A percentile compares a stretch with the other conserved stretches of the same genome.
Evolutionary conservation across 257 asterid species (phyloP).

Genomic region (Solanum chiquidenum): DNA sequence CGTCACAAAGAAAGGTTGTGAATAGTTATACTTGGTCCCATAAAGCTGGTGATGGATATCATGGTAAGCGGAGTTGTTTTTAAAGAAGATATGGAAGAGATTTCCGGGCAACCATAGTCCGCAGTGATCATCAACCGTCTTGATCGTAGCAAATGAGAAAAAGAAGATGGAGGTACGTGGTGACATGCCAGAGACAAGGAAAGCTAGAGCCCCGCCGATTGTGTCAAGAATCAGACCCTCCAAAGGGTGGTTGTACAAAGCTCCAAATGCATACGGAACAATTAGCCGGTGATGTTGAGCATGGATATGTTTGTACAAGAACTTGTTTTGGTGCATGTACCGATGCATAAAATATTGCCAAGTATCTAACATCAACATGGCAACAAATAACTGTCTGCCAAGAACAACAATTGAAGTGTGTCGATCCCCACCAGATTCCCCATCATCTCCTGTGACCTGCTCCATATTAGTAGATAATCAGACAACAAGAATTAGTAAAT

Average conservation of each 20-base stretch:
- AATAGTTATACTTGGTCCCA: slow-evolving; percentile 72
- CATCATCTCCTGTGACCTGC: slow-evolving; percentile 60
- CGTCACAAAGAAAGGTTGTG: slow-evolving; percentile 89
- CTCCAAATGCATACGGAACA: slow-evolving; percentile 89
- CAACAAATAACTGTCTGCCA: slow-evolving; percentile 53
- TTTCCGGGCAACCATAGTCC: slow-evolving; percentile 91
- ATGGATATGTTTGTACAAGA: slow-evolving; percentile 77
- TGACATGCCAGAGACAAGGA: slow-evolving; percentile 88
- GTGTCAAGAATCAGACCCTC: slow-evolving; percentile 93
- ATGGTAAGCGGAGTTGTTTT: slow-evolving; percentile 83
- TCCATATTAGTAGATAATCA: slow-evolving; percentile 2
- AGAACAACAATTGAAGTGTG: slow-evolving; percentile 41
- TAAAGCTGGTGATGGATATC: slow-evolving; percentile 87
- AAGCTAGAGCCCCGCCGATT: slow-evolving; percentile 71
- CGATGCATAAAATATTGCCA: slow-evolving; percentile 96
- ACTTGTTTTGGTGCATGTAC: slow-evolving; percentile 90
- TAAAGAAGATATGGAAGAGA: slow-evolving; percentile 57
- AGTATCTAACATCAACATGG: slow-evolving; percentile 72
- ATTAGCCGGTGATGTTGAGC: slow-evolving; percentile 82
- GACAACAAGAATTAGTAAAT: background rate
- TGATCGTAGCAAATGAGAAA: slow-evolving; percentile 83
- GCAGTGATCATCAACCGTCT: slow-evolving; percentile 89
- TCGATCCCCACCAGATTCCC: slow-evolving; percentile 26
- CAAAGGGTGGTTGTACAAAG: slow-evolving; percentile 84
- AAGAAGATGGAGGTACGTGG: slow-evolving; percentile 80